A percentile compares a stretch with the other conserved stretches of the same genome.
Evolutionary conservation across 495 filamentous ascomycete genomes (phyloP).

Genomic region (Annulohypoxylon maeteangense): DNA sequence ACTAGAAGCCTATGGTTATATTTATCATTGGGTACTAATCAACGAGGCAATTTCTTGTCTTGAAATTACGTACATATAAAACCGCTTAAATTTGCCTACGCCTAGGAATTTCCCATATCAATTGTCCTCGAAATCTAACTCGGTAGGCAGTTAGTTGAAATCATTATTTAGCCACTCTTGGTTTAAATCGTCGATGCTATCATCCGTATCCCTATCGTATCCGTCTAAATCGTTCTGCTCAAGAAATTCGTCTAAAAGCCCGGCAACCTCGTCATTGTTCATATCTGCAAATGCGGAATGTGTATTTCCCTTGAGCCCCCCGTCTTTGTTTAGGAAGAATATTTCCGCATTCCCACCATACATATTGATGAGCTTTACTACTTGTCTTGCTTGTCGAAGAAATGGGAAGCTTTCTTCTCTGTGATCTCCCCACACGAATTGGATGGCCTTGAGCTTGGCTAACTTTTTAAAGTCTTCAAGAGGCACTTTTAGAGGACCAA

Average conservation of each 20-base stretch:
- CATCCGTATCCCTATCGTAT: conserved; percentile 38
- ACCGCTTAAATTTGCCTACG: no score
- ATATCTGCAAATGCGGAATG: conserved; percentile 60
- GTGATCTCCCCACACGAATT: conserved; percentile 62
- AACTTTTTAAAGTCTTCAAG: conserved; percentile 60
- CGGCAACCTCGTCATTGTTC: conserved; percentile 57
- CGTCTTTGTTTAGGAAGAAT: conserved; percentile 53
- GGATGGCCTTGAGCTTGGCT: conserved; percentile 52
- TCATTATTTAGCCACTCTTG: not conserved
- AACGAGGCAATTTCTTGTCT: no score
- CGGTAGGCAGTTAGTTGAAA: not conserved
- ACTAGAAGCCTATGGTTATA: no score
- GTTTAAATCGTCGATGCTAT: not conserved
- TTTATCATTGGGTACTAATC: no score
- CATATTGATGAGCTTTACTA: conserved; percentile 55
- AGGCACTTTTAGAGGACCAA: conserved; percentile 53
- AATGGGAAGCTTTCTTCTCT: conserved; percentile 47
- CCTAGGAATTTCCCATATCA: no score
- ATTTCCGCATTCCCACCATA: conserved; percentile 60
- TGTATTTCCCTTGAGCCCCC: conserved; percentile 55
- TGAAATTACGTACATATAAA: no score
- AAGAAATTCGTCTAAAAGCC: conserved; percentile 53
- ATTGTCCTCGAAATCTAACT: no score
- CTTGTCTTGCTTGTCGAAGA: conserved; percentile 47
- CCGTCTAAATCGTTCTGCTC: conserved; percentile 48